Percentiles rank a stretch among this genome's conserved stretches.
phyloP scores from a whole-genome alignment of 176 grass and related monocot species.

The Oryza rufipogon region DNA sequence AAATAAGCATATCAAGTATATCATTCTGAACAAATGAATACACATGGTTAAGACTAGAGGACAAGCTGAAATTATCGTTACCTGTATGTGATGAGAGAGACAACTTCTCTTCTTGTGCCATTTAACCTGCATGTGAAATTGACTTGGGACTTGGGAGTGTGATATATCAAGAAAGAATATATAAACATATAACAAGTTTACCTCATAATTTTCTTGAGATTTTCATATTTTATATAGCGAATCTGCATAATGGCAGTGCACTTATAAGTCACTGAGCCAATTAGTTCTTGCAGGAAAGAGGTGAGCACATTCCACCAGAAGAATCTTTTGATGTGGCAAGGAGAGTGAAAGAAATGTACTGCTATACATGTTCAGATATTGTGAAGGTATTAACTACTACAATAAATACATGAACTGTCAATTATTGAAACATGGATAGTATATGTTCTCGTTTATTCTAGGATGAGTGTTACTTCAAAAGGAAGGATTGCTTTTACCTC shows the following conservation, averaged over 20 bases:
- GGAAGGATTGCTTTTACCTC: not conserved
- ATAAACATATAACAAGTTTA: not conserved
- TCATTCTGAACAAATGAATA: not conserved
- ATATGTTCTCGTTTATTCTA: not conserved
- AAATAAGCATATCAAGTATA: not conserved
- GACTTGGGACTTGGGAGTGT: not conserved
- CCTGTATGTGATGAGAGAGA: not conserved
- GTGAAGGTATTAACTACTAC: slow-evolving; percentile 71
- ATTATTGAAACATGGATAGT: not conserved
- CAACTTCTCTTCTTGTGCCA: slow-evolving; percentile 7
- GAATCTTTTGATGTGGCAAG: slow-evolving; percentile 90
- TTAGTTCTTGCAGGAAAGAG: slow-evolving; percentile 80
- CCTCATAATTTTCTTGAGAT: slow-evolving; percentile 28
- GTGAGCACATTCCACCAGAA: slow-evolving; percentile 94
- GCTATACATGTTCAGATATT: slow-evolving; percentile 98
- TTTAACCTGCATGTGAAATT: slow-evolving; percentile 2
- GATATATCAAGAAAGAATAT: not conserved
- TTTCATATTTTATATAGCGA: not conserved
- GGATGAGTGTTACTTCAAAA: not conserved
- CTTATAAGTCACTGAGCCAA: not conserved
- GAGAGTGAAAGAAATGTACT: slow-evolving; percentile 92
- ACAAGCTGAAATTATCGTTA: not conserved
- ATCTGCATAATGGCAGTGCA: not conserved
- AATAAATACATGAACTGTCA: not conserved
- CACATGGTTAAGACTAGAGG: not conserved